These are phyloP conservation scores for Phylloporus arenicola DNA, from an alignment of 768 basidiomycete genomes.

Conservation along the genomic window DNA sequence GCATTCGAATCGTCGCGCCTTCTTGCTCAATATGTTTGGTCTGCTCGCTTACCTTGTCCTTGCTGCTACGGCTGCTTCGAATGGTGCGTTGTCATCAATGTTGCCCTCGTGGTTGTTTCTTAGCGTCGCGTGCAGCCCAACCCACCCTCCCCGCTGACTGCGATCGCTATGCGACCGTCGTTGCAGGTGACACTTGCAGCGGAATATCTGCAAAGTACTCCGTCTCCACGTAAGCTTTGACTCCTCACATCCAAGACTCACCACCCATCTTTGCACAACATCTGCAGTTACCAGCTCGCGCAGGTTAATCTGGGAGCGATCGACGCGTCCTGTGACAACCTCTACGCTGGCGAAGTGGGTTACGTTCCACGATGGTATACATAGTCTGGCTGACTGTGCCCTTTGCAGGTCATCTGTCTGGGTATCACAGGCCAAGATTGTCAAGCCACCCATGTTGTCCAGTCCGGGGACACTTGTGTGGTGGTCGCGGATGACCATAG, in stretches of 20 bases:
- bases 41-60: constrained; percentile 14
- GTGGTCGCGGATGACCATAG: constrained; percentile 36
- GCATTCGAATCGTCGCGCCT: background rate
- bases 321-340: constrained; percentile 43
- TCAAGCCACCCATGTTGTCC: constrained; percentile 41
- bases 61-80: constrained; percentile 5
- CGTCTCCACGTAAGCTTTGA: constrained; percentile 52
- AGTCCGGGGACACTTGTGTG: constrained; percentile 47
- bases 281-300: constrained; percentile 21
- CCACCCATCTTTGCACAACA: background rate
- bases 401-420: constrained; percentile 40
- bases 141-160: constrained; percentile 40
- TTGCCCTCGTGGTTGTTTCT: background rate
- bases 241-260: background rate
- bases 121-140: constrained; percentile 37
- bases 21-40: constrained; percentile 14
- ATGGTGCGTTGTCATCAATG: constrained; percentile 12
- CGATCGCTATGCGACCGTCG: constrained; percentile 56
- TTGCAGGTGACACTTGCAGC: constrained; percentile 58
- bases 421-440: constrained; percentile 57
- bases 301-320: too few relatives aligned
- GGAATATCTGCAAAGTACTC: constrained; percentile 55
- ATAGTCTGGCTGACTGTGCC: background rate
- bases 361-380: background rate
- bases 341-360: constrained; percentile 45